These are phyloP conservation scores for Aschersonia sp. DNA, from an alignment of 2,329 filamentous ascomycete species.

Conservation along the genomic window DNA sequence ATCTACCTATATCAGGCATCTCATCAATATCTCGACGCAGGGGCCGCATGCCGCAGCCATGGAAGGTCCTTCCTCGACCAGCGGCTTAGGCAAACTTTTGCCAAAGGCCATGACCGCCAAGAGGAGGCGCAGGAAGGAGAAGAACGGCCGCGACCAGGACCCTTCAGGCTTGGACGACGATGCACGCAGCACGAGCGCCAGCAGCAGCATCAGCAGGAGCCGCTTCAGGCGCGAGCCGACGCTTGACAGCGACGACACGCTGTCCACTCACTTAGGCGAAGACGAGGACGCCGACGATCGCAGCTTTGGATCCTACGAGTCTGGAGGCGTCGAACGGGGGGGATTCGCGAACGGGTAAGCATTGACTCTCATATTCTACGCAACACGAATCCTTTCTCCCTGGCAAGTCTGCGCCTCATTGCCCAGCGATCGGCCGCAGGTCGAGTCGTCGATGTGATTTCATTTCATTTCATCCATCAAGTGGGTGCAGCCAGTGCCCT, in stretches of 20 bases:
- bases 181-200: conserved; percentile 17
- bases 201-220: conserved; percentile 8
- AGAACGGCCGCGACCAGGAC: conserved; percentile 21
- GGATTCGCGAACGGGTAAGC: background rate
- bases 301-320: conserved; percentile 20
- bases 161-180: conserved; percentile 14
- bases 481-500: no score
- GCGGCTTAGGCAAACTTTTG: conserved; percentile 35
- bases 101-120: conserved; percentile 35
- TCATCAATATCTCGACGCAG: background rate
- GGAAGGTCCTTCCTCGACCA: conserved; percentile 9
- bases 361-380: background rate
- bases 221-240: conserved; percentile 16
- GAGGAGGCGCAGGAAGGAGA: conserved; percentile 32
- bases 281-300: conserved; percentile 17
- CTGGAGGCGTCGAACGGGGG: conserved; percentile 11
- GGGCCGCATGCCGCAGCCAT: conserved; percentile 3
- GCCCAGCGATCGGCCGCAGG: no score
- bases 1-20: background rate
- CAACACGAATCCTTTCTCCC: background rate
- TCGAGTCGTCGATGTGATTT: no score
- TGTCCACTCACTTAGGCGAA: conserved; percentile 14
- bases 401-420: background rate
- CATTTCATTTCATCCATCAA: no score
- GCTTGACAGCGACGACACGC: conserved; percentile 18